Evolutionary conservation across 306 rosid species (phyloP), one percentile per base, ranked within the genome.

Genomic region (Dicorynia guianensis): DNA sequence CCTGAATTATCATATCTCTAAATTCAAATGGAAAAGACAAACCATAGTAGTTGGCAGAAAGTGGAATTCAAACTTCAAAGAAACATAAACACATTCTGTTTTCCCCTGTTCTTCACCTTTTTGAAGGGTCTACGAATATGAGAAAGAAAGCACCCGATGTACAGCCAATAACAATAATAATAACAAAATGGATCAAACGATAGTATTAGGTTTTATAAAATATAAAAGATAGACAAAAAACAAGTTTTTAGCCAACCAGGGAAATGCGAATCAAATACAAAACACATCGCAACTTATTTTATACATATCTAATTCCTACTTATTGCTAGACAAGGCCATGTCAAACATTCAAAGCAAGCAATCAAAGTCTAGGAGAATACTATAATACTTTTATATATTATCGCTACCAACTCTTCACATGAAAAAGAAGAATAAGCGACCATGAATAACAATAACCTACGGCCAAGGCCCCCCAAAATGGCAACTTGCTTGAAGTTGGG

Each of bases 41-140:
- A 61, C 5, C 15, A 5, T 33, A 48, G 50, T 36, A 55, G 50
- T 46, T 64, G 74, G 46, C 46, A 25, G 40, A 52, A 53, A 48
- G 59, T 56, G 43, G 25, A 76, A 63, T 64, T 56, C 74, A 54
- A 76, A 20, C 69, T 76, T 46, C 57, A 36, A 34, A 75, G 77
- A n/a, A 67, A 69, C 7, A 67, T 46, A 46, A 60, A 42, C 11
- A 48, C 18, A 20, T 38, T 72, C 39, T 53, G 53, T 42, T 53
- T 57, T 17, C 47, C 65, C 14, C 49, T 52, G 14, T 15, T 8
- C 40, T 70, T 53, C 58, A 78, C 75, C 82, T 64, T 19, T 40
- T 38, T 38, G 39, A 63, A 12, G 61, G 35, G 17, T 36, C 33
- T 34, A 18, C 14, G 52, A 63, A 71, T 63, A 39, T 54, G 67